Evolutionary conservation across 495 filamentous ascomycete genomes (phyloP).

Genomic region (Aspergillus egyptiacus): DNA sequence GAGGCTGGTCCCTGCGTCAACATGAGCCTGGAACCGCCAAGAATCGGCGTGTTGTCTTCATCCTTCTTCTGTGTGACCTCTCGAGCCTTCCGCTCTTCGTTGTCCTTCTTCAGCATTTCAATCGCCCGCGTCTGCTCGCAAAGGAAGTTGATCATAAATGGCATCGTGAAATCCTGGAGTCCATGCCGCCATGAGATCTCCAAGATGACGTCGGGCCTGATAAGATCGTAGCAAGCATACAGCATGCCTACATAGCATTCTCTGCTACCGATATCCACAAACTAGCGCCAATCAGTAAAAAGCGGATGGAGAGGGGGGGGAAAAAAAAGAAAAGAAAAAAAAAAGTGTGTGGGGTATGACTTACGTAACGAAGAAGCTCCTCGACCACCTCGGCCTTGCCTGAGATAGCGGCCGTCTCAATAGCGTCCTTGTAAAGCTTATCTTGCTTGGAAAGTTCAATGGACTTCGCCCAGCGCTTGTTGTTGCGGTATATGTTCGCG

Average conservation of each 20-base stretch:
- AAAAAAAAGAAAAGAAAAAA: too few relatives aligned
- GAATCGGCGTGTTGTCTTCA: slow-evolving; percentile 89
- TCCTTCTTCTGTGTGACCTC: slow-evolving; percentile 82
- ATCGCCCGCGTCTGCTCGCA: slow-evolving; percentile 85
- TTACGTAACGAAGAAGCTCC: slow-evolving; percentile 92
- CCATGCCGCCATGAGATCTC: slow-evolving; percentile 97
- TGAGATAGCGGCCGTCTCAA: slow-evolving; percentile 97
- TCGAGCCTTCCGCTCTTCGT: slow-evolving; percentile 89
- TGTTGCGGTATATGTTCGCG: slow-evolving; percentile 97
- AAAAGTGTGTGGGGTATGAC: slow-evolving; percentile 27
- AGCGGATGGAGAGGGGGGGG: too few relatives aligned
- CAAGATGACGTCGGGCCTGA: slow-evolving; percentile 84
- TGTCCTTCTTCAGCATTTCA: slow-evolving; percentile 83
- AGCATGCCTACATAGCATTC: slow-evolving; percentile 99
- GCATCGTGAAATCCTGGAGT: slow-evolving; percentile 97
- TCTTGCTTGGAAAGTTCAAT: slow-evolving; percentile 98
- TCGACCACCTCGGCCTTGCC: slow-evolving; percentile 87
- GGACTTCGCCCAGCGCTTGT: slow-evolving; percentile 99
- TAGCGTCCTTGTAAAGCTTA: slow-evolving; percentile 99
- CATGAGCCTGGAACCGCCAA: slow-evolving; percentile 89
- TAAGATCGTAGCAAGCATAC: slow-evolving; percentile 97
- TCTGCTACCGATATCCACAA: slow-evolving; percentile 97
- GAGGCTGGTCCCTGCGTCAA: slow-evolving; percentile 81
- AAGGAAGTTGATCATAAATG: slow-evolving; percentile 98
- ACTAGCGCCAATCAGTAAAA: slow-evolving; percentile 50